These are phyloP conservation scores for Pseudocercospora fijiensis DNA, from an alignment of 2,329 filamentous ascomycete species.

Conservation along the genomic window DNA sequence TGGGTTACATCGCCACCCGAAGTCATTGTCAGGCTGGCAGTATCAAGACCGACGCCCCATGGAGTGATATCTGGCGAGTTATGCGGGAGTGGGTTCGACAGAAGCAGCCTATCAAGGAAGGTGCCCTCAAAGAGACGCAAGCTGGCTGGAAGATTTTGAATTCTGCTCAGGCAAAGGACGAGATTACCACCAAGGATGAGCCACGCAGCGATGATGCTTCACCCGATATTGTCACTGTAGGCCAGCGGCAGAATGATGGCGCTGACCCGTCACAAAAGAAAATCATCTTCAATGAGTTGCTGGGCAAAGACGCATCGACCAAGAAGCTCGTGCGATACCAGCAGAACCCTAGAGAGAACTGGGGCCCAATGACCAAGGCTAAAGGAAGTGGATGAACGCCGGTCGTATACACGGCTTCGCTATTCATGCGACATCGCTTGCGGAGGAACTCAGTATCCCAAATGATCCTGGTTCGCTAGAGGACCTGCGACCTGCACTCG, in stretches of 20 bases:
- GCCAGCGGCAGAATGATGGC: slow-evolving; percentile 23
- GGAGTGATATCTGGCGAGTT: slow-evolving; percentile 85
- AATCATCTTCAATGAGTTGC: slow-evolving; percentile 74
- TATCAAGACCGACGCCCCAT: slow-evolving; percentile 91
- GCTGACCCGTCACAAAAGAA: slow-evolving; percentile 44
- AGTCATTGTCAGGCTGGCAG: slow-evolving; percentile 88
- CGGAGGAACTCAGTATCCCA: background rate
- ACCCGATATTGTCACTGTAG: slow-evolving; percentile 26
- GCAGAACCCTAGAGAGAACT: slow-evolving; percentile 84
- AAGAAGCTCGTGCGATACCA: slow-evolving; percentile 82
- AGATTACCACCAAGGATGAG: slow-evolving; percentile 29
- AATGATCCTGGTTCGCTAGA: background rate
- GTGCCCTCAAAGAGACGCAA: slow-evolving; percentile 66
- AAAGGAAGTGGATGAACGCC: slow-evolving; percentile 38
- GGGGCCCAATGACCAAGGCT: slow-evolving; percentile 73
- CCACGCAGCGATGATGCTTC: slow-evolving; percentile 17
- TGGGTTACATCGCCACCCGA: slow-evolving; percentile 79
- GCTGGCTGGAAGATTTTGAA: slow-evolving; percentile 66
- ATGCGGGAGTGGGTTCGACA: slow-evolving; percentile 90
- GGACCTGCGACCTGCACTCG: background rate
- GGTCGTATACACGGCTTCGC: background rate
- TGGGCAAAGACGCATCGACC: slow-evolving; percentile 67
- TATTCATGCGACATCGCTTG: background rate
- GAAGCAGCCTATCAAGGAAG: slow-evolving; percentile 72
- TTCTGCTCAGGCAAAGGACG: slow-evolving; percentile 35